These are phyloP conservation scores for Alternaria panax DNA, from an alignment of 2,329 filamentous ascomycete genomes.

Conservation along the genomic window DNA sequence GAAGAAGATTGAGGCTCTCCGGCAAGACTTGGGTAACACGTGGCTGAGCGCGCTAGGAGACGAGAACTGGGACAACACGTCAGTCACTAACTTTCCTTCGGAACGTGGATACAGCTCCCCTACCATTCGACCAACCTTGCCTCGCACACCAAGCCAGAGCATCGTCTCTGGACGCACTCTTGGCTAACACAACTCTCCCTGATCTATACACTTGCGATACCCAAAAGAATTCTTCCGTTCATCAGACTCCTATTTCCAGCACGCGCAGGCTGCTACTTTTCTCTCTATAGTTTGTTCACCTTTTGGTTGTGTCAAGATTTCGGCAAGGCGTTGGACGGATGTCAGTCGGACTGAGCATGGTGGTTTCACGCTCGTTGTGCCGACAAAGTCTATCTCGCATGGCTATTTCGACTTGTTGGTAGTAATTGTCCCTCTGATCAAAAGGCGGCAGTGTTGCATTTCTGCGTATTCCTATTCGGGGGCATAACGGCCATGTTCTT, in stretches of 20 bases:
- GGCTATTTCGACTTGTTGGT: slow-evolving; percentile 25
- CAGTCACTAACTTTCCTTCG: slow-evolving; percentile 42
- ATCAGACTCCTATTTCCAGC: slow-evolving; percentile 10
- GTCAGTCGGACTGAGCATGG: slow-evolving; percentile 28
- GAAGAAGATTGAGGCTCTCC: slow-evolving; percentile 84
- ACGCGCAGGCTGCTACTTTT: slow-evolving; percentile 5
- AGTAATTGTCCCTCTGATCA: slow-evolving; percentile 33
- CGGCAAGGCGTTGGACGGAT: slow-evolving; percentile 46
- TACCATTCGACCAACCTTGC: slow-evolving; percentile 40
- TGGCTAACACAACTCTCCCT: slow-evolving; percentile 34
- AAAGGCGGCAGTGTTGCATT: slow-evolving; percentile 44
- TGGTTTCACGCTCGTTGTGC: slow-evolving; percentile 42
- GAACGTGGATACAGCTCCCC: slow-evolving; percentile 44
- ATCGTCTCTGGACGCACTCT: slow-evolving; percentile 51
- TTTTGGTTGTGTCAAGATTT: slow-evolving; percentile 16
- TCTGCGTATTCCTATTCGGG: slow-evolving; percentile 13
- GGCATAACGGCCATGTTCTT: slow-evolving; percentile 9
- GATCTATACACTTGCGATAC: slow-evolving; percentile 46
- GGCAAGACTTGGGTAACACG: slow-evolving; percentile 82
- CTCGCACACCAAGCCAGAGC: slow-evolving; percentile 49
- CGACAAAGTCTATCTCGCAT: slow-evolving; percentile 22
- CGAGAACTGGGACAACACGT: slow-evolving; percentile 63
- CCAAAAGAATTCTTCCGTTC: slow-evolving; percentile 40
- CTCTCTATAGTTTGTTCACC: slow-evolving; percentile 12
- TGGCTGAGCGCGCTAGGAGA: slow-evolving; percentile 89